Base-by-base conservation (phyloP, 2,329 filamentous ascomycete species). In the Boeremia lycopersici region DNA sequence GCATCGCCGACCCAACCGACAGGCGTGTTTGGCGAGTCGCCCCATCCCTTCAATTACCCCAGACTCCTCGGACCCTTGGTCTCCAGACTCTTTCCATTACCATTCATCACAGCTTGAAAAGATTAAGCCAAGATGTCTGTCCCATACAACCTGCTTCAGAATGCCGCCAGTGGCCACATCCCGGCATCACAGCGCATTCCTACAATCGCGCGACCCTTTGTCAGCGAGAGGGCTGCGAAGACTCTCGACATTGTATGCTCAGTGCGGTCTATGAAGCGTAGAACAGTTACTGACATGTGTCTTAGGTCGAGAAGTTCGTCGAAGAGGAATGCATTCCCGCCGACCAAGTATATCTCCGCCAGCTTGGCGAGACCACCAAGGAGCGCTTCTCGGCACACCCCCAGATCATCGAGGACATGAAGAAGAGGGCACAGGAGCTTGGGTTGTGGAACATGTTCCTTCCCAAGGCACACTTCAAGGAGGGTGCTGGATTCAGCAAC, bases 381-480 rank as follows among this genome's bases (percentile, higher is more conserved):
- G 78, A 85, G 59, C 86, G 93, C 81, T 98, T 93, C 89, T 84
- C 89, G 62, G 60, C 71, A 26, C 89, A 96, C 74, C 93, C 95
- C 0, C 74, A 82, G 36, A 83, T 98, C 67, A 84, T 99, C 58
- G 95, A 99, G 65, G 88, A 95, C 50, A 84, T 99, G 67, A 98
- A 98, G 84, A 81, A 78, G 62, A 90, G 92, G 76, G 95, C 93
- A 39, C 85, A 83, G 71, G 83, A 89, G 65, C 84, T 96, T 25
- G 95, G 93, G 1, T 82, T 99, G 40, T 99, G 95, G 95, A 99
- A 99, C 79, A 89, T 99, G 88, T 99, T 99, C 82, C 78, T 99
- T 65, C 91, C 95, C 62, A 93, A 90, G 80, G 92, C 88, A 68
- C 93, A 97, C 79, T 98, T 97, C 83, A 91, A 89, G 76, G 91